A percentile compares a stretch with the other conserved stretches of the same genome.
Conservation (phyloP, 2,329 filamentous ascomycete species). For the Epichloe glyceriae region DNA sequence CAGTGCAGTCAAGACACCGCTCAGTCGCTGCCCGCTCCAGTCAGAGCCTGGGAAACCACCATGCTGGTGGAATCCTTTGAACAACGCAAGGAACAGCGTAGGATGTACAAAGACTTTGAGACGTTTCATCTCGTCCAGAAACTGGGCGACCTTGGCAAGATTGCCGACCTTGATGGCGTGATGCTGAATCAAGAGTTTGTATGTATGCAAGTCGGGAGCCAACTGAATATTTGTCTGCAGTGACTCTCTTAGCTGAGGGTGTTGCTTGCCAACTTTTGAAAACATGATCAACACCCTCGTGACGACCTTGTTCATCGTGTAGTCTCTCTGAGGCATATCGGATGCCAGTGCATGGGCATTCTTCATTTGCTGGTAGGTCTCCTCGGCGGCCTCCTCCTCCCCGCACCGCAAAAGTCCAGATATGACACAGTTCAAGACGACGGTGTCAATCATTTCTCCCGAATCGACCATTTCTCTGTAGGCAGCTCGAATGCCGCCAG, state of each 20-base stretch:
- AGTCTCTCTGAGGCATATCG: constrained; percentile 30
- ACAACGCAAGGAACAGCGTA: constrained; percentile 65
- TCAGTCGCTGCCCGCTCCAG: constrained; percentile 62
- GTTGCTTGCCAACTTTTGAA: constrained; percentile 36
- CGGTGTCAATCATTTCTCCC: constrained; percentile 78
- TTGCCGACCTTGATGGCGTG: constrained; percentile 58
- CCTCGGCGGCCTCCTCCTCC: constrained; percentile 64
- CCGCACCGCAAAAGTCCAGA: constrained; percentile 62
- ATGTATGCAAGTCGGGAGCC: constrained; percentile 66
- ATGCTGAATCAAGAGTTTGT: constrained; percentile 65
- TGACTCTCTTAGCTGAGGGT: constrained; percentile 38
- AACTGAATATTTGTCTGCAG: constrained; percentile 53
- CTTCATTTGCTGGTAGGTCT: constrained; percentile 80
- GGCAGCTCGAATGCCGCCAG: constrained; percentile 58
- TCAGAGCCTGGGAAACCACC: constrained; percentile 50
- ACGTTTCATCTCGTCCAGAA: constrained; percentile 68
- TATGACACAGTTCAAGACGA: constrained; percentile 78
- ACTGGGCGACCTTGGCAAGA: constrained; percentile 53
- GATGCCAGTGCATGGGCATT: constrained; percentile 31
- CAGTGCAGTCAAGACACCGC: constrained; percentile 54
- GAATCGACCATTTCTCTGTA: constrained; percentile 75
- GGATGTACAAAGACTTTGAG: constrained; percentile 58
- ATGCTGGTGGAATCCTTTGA: constrained; percentile 68
- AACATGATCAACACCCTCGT: constrained; percentile 46
- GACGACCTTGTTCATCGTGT: constrained; percentile 34